Percentiles rank a stretch among this genome's conserved stretches.
These are phyloP conservation scores for Euphorbia tirucalli DNA, from an alignment of 345 rosid species.

Conservation along the genomic window DNA sequence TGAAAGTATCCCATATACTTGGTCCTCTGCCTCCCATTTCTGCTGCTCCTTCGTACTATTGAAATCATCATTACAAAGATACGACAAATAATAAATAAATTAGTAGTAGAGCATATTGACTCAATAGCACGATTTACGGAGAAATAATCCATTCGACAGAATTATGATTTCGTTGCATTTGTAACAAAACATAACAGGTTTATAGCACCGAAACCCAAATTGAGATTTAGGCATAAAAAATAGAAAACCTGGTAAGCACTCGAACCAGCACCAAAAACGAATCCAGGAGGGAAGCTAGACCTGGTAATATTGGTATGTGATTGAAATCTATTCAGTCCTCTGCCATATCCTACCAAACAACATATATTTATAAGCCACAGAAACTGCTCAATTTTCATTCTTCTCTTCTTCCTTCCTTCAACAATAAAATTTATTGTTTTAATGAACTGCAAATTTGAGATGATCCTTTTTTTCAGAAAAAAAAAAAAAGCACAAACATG, in stretches of 20 bases:
- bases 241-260: constrained; percentile 25
- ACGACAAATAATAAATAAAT: background rate
- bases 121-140: too few species aligned
- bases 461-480: too few species aligned
- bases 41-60: constrained; percentile 25
- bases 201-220: too few species aligned
- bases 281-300: constrained; percentile 19
- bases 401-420: too few species aligned
- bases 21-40: constrained; percentile 11
- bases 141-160: too few species aligned
- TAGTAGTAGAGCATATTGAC: too few species aligned
- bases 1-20: constrained; percentile 29
- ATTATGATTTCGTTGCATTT: too few species aligned
- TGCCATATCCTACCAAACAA: background rate
- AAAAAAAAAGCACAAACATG: too few species aligned
- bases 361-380: background rate
- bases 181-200: too few species aligned
- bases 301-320: constrained; percentile 9
- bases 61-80: background rate
- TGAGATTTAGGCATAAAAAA: too few species aligned
- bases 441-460: too few species aligned
- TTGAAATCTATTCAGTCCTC: background rate
- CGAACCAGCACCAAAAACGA: constrained; percentile 27
- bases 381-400: background rate
- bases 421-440: too few species aligned